Conservation (phyloP, 1,139 yeast species). For the Pichia sp. region DNA sequence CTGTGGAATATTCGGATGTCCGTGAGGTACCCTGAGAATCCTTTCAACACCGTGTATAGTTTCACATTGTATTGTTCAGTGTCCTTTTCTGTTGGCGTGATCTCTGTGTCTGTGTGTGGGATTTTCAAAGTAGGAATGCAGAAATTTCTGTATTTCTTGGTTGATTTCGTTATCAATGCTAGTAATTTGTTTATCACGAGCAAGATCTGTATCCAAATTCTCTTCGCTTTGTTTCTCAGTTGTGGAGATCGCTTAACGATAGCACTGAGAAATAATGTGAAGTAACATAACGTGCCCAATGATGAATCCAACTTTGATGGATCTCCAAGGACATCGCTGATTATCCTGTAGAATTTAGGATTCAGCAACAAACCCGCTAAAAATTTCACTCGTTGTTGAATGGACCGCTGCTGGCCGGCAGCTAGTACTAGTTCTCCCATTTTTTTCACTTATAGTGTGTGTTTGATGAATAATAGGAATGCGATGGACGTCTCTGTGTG, state of each 20-base stretch:
- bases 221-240: neutral
- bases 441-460: too few relatives aligned
- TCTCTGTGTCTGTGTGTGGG: neutral
- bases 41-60: slow-evolving; percentile 2
- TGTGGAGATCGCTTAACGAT: slow-evolving; percentile 25
- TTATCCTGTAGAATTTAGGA: slow-evolving; percentile 28
- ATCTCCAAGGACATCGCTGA: slow-evolving; percentile 26
- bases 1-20: slow-evolving; percentile 56
- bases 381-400: slow-evolving; percentile 32
- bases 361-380: slow-evolving; percentile 31
- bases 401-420: neutral
- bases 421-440: neutral
- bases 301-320: slow-evolving; percentile 29
- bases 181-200: neutral
- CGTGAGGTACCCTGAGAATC: slow-evolving; percentile 46
- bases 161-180: neutral
- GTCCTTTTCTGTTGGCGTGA: slow-evolving; percentile 26
- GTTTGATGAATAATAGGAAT: too few relatives aligned
- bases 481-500: too few relatives aligned
- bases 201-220: neutral
- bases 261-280: slow-evolving; percentile 29
- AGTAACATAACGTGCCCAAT: slow-evolving; percentile 33
- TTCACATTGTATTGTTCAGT: slow-evolving; percentile 19
- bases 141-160: too few relatives aligned
- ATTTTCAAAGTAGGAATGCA: too few relatives aligned